These are phyloP conservation scores for Boechera retrofracta DNA, from an alignment of 345 rosid genomes.

Conservation along the genomic window DNA sequence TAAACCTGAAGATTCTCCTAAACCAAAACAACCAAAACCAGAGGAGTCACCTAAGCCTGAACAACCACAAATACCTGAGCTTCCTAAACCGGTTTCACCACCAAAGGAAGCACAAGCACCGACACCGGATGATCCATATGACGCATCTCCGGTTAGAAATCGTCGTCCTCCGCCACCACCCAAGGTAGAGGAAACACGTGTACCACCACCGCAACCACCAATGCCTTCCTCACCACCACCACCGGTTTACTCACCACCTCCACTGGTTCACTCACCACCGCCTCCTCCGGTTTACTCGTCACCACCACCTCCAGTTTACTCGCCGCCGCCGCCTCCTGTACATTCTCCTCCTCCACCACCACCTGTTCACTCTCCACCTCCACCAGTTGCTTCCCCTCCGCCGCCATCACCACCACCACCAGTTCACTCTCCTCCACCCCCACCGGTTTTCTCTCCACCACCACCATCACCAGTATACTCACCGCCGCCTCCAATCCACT, in stretches of 20 bases:
- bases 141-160: slow-evolving; percentile 36
- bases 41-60: slow-evolving; percentile 25
- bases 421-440: slow-evolving; percentile 34
- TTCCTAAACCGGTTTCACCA: slow-evolving; percentile 33
- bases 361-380: slow-evolving; percentile 26
- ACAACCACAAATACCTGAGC: slow-evolving; percentile 26
- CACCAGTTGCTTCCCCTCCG: slow-evolving; percentile 34
- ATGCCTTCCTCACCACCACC: slow-evolving; percentile 28
- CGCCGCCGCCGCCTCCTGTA: slow-evolving; percentile 33
- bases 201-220: slow-evolving; percentile 41
- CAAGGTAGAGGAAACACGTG: slow-evolving; percentile 8
- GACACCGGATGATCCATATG: background rate
- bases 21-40: slow-evolving; percentile 21
- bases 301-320: background rate
- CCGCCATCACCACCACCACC: slow-evolving; percentile 39
- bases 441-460: slow-evolving; percentile 34
- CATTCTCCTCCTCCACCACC: slow-evolving; percentile 39
- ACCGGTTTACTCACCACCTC: background rate
- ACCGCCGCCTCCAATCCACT: slow-evolving; percentile 27
- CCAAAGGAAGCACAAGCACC: slow-evolving; percentile 26
- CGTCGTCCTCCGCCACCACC: slow-evolving; percentile 45
- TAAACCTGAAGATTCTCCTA: slow-evolving; percentile 17
- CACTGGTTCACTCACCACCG: slow-evolving; percentile 25
- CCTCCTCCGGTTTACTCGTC: slow-evolving; percentile 1
- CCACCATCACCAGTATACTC: slow-evolving; percentile 30